Conservation (phyloP, 164 flowering plant genomes). For the Vitis labrusca region DNA sequence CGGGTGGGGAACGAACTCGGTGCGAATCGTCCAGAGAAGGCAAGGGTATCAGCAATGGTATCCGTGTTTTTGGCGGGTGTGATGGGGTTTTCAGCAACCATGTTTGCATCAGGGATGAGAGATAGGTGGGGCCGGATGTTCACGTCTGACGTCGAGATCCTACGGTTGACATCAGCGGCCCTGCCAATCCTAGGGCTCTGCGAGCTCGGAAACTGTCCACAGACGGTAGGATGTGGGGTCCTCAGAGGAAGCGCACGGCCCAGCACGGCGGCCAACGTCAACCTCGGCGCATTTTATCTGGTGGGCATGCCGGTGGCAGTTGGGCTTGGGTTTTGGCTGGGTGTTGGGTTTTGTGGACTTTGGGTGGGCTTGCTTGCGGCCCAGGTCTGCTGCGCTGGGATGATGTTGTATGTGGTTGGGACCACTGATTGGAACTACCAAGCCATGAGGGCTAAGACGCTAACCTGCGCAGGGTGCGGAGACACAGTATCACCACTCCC, state of each 20-base stretch:
- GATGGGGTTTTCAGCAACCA: constrained; percentile 68
- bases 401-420: constrained; percentile 82
- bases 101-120: constrained; percentile 53
- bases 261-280: constrained; percentile 74
- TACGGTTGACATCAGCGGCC: constrained; percentile 67
- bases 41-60: constrained; percentile 55
- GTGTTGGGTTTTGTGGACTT: constrained; percentile 75
- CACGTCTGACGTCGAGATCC: constrained; percentile 54
- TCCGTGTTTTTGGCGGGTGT: constrained; percentile 45
- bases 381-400: constrained; percentile 83
- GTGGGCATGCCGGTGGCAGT: constrained; percentile 94
- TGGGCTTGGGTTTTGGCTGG: constrained; percentile 62
- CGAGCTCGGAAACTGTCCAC: constrained; percentile 96
- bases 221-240: constrained; percentile 92
- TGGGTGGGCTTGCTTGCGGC: constrained; percentile 85
- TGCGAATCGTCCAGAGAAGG: constrained; percentile 61
- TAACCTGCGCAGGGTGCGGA: constrained; percentile 41
- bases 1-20: constrained; percentile 97
- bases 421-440: constrained; percentile 80
- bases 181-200: constrained; percentile 86
- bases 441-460: constrained; percentile 55
- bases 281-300: constrained; percentile 82
- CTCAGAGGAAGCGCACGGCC: constrained; percentile 85
- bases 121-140: constrained; percentile 72
- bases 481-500: not conserved